Conservation (phyloP, 2,329 filamentous ascomycete species). For the Fonsecaea nubica region DNA sequence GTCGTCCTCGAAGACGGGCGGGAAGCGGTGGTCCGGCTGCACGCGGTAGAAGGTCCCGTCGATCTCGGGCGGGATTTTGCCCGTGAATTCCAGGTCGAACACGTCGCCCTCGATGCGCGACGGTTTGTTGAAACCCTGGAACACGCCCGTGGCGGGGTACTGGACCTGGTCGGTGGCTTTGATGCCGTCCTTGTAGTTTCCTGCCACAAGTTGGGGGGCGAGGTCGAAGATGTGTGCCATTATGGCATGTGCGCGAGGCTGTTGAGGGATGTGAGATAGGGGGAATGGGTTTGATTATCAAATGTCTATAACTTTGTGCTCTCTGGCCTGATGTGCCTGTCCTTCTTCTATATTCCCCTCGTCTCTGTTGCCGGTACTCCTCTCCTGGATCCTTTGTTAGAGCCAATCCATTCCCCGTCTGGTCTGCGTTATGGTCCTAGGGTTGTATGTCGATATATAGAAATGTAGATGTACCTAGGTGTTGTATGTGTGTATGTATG, state of each 20-base stretch:
- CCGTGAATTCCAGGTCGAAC: constrained; percentile 45
- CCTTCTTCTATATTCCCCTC: too few relatives aligned
- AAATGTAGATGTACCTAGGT: too few relatives aligned
- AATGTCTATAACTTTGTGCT: too few relatives aligned
- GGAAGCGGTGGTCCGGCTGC: constrained; percentile 58
- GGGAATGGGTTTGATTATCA: too few relatives aligned
- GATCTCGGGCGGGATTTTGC: constrained; percentile 51
- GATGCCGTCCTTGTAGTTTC: constrained; percentile 24
- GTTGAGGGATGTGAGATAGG: too few relatives aligned
- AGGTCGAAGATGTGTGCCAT: constrained; percentile 39
- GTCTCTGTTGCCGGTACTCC: not conserved
- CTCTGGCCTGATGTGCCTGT: too few relatives aligned
- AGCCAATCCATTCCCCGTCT: not conserved
- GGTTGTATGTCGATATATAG: too few relatives aligned
- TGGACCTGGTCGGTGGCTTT: constrained; percentile 29
- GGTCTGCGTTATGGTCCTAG: too few relatives aligned
- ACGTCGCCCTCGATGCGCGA: constrained; percentile 49
- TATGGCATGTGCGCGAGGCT: not conserved
- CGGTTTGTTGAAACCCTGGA: constrained; percentile 48
- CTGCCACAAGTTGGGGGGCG: constrained; percentile 24
- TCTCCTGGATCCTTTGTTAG: not conserved
- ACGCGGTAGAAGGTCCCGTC: constrained; percentile 55
- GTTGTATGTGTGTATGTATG: too few relatives aligned
- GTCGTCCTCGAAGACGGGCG: constrained; percentile 63
- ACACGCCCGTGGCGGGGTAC: constrained; percentile 32